Base-by-base conservation (phyloP, 2,329 filamentous ascomycete genomes). In the Sclerotinia glacialis region DNA sequence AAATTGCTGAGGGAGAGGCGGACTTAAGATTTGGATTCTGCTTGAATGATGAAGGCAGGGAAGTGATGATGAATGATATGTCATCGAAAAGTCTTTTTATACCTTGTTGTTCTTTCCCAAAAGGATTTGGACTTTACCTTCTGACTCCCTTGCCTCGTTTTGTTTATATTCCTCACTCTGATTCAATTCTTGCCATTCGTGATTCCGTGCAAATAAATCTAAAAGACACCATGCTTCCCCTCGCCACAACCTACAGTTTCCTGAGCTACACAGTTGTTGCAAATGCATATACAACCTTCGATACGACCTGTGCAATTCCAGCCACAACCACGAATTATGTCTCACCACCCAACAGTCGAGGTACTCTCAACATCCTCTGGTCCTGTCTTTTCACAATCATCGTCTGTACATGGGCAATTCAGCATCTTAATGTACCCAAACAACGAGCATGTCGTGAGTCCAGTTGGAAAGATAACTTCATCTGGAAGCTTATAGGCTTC, bases 301-400 rank as follows among this genome's bases (percentile, higher is more conserved):
- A 49, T 26, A 61, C 58, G 14, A 49, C 58, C 9, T 61, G 58
- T 61, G 58, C 58, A 14, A 49, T 61, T 61, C 58, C 58, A 49
- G 44, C 58, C 37, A 61, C 21, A 37, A 37, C 44, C 3, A 61
- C 58, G 5, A 40, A 31, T 8, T 61, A 61, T 42, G 66, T 73
- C 14, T 56, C 64, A n/a, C 58, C 64, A 11, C 66, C 71, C 3
- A 64, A 67, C 12, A 69, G 63, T 16, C 55, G 70, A 23, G 70
- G 71, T 8, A 73, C 69, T 2, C 60, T 72, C n/a, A 64, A 71
- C 31, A 72, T 73, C 31, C 16, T 72, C 18, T 73, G 71, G 69
- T 55, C 66, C 34, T 72, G 64, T 54, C 49, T 72, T 7, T 67
- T 69, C 37, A 68, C 69, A 3, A 62, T 72, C 28, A n/a, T 73